Base-by-base conservation (phyloP, 2,329 filamentous ascomycete species). In the Sporothrix luriei region DNA sequence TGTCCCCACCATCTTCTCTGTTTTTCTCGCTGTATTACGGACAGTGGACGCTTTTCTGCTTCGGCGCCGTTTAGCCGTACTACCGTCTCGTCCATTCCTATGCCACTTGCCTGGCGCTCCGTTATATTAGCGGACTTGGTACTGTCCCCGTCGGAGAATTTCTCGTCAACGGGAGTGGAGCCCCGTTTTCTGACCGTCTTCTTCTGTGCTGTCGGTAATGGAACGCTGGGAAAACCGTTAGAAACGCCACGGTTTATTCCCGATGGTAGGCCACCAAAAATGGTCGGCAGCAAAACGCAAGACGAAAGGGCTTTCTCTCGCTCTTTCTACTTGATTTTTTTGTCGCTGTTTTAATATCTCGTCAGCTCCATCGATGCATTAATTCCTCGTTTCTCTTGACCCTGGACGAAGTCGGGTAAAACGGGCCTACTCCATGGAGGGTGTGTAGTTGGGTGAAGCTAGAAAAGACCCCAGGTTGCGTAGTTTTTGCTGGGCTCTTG, bases 1-100 rank as follows among this genome's bases (percentile, higher is more conserved):
- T 29, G 51, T 54, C 19, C 21, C 54, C 29, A 11, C 43, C 43
- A n/a, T 24, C 11, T 24, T 51, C 62, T 66, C 62, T 66, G 48
- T 66, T 26, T 40, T 51, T 40, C 26, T 54, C 66, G 38, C 66
- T 68, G 48, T 46, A 54, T 52, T 43, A n/a, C 43, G 24, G 43
- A 29, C 26, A 29, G 5, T 40, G 24, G 3, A n/a, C 14, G 6
- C n/a, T 57, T 57, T 16, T 9, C 16, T n/a, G 21, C 11, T 16
- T 43, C 61, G 51, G n/a, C 65, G 65, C 65, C 51, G 65, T 33
- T 67, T 67, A 57, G 65, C 65, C 65, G 51, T n/a, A 26, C 48
- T 67, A 11, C 51, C 51, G 65, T 38, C 33, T 40, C 33, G n/a
- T 16, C 26, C 11, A 24, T 38, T 19, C 26, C 19, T 19, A 24